A percentile compares a stretch with the other conserved stretches of the same genome.
phyloP scores from a whole-genome alignment of 2,329 filamentous ascomycete genomes.

The Penicillium frequentans region DNA sequence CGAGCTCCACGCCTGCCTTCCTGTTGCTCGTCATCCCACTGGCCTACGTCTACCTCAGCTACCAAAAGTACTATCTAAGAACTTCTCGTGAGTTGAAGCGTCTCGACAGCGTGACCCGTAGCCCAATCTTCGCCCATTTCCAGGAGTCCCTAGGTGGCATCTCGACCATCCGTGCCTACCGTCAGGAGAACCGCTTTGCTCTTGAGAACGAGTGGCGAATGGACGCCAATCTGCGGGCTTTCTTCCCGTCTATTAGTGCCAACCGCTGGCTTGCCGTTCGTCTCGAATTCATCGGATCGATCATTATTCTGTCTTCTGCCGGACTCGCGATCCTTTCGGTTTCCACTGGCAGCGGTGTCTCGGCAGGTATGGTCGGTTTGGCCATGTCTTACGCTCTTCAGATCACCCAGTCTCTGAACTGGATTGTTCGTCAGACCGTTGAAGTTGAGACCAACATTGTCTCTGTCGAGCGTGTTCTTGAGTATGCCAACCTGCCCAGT shows the following conservation, averaged over 20 bases:
- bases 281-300: slow-evolving; percentile 89
- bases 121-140: slow-evolving; percentile 97
- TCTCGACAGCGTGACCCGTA: slow-evolving; percentile 90
- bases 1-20: slow-evolving; percentile 77
- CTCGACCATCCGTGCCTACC: slow-evolving; percentile 92
- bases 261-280: slow-evolving; percentile 93
- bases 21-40: slow-evolving; percentile 78
- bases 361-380: slow-evolving; percentile 78
- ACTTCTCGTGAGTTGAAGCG: slow-evolving; percentile 96
- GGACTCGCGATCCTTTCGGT: slow-evolving; percentile 81
- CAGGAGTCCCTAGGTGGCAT: slow-evolving; percentile 94
- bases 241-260: slow-evolving; percentile 92
- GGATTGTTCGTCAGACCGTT: slow-evolving; percentile 97
- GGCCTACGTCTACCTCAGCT: slow-evolving; percentile 78
- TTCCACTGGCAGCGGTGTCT: slow-evolving; percentile 62
- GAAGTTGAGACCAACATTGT: slow-evolving; percentile 99
- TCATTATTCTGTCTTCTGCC: slow-evolving; percentile 88
- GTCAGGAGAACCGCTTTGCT: slow-evolving; percentile 82
- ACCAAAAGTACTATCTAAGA: slow-evolving; percentile 94
- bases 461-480: slow-evolving; percentile 93
- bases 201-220: slow-evolving; percentile 97
- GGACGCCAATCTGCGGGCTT: slow-evolving; percentile 89
- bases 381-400: slow-evolving; percentile 96
- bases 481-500: slow-evolving; percentile 87
- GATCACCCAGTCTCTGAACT: slow-evolving; percentile 96